These are phyloP conservation scores for Xeromyces bisporus DNA, from an alignment of 495 filamentous ascomycete species.

Conservation along the genomic window DNA sequence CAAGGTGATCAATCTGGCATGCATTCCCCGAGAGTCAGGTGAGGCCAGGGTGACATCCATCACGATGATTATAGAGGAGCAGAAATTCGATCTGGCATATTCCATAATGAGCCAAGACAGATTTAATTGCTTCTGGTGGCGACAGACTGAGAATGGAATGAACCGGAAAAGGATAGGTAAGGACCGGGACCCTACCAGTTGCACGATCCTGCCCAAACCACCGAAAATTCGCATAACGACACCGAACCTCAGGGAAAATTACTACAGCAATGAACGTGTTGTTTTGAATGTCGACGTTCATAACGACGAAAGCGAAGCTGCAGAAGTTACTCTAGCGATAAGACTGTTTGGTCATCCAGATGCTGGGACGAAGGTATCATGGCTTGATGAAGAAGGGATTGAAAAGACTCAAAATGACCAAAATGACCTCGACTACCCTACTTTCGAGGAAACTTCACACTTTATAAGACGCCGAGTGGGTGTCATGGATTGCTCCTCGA, in stretches of 20 bases:
- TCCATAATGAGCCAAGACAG: conserved; percentile 33
- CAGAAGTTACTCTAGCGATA: conserved; percentile 50
- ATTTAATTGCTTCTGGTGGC: conserved; percentile 37
- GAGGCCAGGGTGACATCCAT: conserved; percentile 49
- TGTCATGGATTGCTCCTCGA: conserved; percentile 32
- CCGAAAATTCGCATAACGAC: conserved; percentile 72
- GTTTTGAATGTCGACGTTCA: conserved; percentile 46
- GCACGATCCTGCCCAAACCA: conserved; percentile 72
- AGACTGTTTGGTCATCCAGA: conserved; percentile 44
- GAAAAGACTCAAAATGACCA: conserved; percentile 2
- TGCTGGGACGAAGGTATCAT: conserved; percentile 32
- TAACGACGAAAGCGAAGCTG: conserved; percentile 74
- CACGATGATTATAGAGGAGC: conserved; percentile 41
- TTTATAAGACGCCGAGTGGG: conserved; percentile 21
- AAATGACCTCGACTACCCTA: conserved; percentile 13
- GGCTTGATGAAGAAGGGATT: conserved; percentile 23
- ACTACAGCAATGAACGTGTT: conserved; percentile 71
- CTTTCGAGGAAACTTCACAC: conserved; percentile 17
- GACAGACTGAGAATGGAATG: conserved; percentile 22
- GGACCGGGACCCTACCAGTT: conserved; percentile 18
- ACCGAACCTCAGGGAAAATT: conserved; percentile 42
- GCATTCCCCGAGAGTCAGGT: conserved; percentile 65
- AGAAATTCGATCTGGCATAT: conserved; percentile 52
- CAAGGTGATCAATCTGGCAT: conserved; percentile 52
- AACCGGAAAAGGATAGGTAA: conserved; percentile 22